Conservation (phyloP, 1,139 yeast genomes). For the Magnusiomyces clavatus region DNA sequence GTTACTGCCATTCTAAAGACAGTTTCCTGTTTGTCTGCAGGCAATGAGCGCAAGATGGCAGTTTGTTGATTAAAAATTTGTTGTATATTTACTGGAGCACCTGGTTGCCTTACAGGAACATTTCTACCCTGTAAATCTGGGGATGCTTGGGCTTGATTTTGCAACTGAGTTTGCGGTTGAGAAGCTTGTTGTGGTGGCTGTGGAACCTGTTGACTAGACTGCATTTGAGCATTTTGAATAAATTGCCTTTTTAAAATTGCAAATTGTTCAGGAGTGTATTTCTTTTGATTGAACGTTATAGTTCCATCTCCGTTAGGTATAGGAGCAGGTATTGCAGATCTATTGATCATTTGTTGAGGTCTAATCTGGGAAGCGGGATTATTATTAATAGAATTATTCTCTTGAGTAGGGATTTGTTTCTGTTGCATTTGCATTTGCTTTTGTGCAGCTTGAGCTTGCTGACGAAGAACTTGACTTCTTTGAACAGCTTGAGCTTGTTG, state of each 20-base stretch:
- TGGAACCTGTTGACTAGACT: constrained; percentile 1
- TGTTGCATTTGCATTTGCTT: constrained; percentile 1
- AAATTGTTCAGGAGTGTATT: too few species aligned
- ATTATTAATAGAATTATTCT: not conserved
- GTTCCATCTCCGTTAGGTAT: too few species aligned
- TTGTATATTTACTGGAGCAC: not conserved
- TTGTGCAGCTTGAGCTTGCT: not conserved
- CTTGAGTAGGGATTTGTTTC: not conserved
- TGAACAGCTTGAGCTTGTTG: not conserved
- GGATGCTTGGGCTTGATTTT: not conserved
- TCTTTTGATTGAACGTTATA: too few species aligned
- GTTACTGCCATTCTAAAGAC: not conserved
- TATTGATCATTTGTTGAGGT: too few species aligned
- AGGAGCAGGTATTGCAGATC: too few species aligned
- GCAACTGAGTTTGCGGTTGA: not conserved
- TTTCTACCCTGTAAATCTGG: constrained; percentile 2
- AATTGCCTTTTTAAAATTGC: too few species aligned
- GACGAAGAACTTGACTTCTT: not conserved
- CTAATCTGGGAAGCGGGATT: not conserved
- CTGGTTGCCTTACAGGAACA: not conserved
- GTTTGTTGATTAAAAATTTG: not conserved
- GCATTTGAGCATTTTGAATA: not conserved
- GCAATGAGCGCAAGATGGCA: not conserved
- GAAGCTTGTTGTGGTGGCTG: constrained; percentile 2
- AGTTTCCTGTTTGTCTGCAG: not conserved